Evolutionary conservation across 2,329 filamentous ascomycete genomes (phyloP).

Genomic region (Fusarium sororula): DNA sequence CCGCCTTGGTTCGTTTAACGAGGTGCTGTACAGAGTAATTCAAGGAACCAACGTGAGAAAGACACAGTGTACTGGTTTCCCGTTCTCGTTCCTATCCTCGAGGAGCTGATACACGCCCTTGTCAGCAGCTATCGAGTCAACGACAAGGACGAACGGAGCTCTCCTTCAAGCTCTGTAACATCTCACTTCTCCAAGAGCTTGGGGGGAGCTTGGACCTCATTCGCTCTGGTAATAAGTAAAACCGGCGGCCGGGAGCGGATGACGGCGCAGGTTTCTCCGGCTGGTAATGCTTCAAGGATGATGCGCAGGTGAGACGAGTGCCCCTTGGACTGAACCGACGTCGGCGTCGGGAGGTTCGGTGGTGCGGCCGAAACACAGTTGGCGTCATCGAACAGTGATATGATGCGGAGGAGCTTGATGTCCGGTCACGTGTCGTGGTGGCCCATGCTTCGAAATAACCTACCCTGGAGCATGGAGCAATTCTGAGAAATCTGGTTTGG

Average conservation of each 20-base stretch:
- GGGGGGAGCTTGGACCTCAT: constrained; percentile 17
- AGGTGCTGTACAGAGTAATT: neutral
- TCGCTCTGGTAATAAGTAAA: neutral
- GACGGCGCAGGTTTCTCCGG: constrained; percentile 30
- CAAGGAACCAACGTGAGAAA: neutral
- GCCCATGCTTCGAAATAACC: fast-evolving
- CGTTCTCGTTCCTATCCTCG: neutral
- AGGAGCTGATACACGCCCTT: neutral
- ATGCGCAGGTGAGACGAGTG: constrained; percentile 2
- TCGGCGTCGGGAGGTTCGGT: constrained; percentile 14
- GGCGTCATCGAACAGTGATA: constrained; percentile 33
- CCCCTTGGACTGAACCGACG: constrained; percentile 8
- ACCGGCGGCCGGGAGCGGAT: neutral
- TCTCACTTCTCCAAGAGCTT: constrained; percentile 20
- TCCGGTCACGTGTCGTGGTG: neutral
- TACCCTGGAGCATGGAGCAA: neutral
- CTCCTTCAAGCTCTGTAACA: constrained; percentile 18
- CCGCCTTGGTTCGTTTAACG: neutral
- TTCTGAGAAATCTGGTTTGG: neutral
- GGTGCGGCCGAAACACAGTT: neutral
- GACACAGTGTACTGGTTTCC: neutral
- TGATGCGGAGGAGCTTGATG: neutral
- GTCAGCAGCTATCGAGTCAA: constrained; percentile 9
- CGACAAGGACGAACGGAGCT: constrained; percentile 30
- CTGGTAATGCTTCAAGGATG: constrained; percentile 7